Conservation (phyloP, 306 rosid species). For the Cicer arietinum region DNA sequence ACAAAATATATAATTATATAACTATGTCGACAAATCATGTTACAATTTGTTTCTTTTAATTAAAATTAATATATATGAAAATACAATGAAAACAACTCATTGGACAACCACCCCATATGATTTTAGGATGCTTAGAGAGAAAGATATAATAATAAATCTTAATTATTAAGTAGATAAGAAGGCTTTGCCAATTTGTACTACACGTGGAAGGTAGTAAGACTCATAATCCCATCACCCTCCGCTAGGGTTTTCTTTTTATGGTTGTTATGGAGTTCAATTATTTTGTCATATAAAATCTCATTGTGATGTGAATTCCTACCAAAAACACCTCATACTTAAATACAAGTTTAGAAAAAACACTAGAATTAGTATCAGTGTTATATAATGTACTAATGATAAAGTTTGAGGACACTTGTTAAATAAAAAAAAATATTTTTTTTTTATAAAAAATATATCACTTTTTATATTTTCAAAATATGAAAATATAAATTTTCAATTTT, state of each 20-base stretch:
- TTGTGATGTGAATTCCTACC: slow-evolving; percentile 20
- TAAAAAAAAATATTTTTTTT: too few relatives aligned
- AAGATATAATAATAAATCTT: slow-evolving; percentile 42
- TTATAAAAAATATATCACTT: too few relatives aligned
- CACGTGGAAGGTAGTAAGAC: slow-evolving; percentile 39
- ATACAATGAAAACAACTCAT: slow-evolving; percentile 31
- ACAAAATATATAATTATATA: slow-evolving; percentile 8
- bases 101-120: slow-evolving; percentile 37
- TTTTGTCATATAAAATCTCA: slow-evolving; percentile 26
- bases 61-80: neutral
- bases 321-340: slow-evolving; percentile 8
- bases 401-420: too few relatives aligned
- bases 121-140: slow-evolving; percentile 36
- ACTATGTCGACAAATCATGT: slow-evolving; percentile 9
- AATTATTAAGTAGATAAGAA: slow-evolving; percentile 38
- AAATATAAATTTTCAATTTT: too few relatives aligned
- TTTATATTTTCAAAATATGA: too few relatives aligned
- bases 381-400: neutral
- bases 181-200: slow-evolving; percentile 36
- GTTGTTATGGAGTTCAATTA: slow-evolving; percentile 40
- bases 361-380: neutral
- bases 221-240: slow-evolving; percentile 21
- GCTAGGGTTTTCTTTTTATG: slow-evolving; percentile 25
- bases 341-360: neutral
- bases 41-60: neutral